These are phyloP conservation scores for Casuarina equisetifolia DNA, from an alignment of 306 rosid species.

Conservation along the genomic window DNA sequence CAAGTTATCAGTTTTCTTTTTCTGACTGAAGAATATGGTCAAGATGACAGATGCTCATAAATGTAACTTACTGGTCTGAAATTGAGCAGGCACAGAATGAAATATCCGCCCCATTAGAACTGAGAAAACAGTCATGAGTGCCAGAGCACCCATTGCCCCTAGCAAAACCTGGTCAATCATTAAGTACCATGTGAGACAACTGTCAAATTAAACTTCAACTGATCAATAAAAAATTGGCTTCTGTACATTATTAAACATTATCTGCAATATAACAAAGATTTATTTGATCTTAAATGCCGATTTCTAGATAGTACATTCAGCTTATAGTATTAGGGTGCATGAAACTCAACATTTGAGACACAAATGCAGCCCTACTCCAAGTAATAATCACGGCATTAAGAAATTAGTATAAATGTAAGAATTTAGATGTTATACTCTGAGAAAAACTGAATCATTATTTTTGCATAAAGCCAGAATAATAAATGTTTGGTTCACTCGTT, in stretches of 20 bases:
- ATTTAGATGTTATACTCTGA: neutral
- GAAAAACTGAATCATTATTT: neutral
- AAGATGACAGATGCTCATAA: constrained; percentile 25
- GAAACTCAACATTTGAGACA: neutral
- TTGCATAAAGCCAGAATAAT: neutral
- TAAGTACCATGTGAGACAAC: constrained; percentile 26
- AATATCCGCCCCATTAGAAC: constrained; percentile 85
- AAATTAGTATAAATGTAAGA: neutral
- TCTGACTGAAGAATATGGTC: constrained; percentile 13
- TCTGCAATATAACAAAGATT: neutral
- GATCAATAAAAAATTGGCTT: neutral
- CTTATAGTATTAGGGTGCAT: neutral
- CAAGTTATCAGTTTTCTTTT: constrained; percentile 1
- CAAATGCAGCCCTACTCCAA: neutral
- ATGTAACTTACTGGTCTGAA: constrained; percentile 86
- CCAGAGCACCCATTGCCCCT: constrained; percentile 90
- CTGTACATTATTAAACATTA: neutral
- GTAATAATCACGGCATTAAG: neutral
- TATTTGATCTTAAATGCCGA: neutral
- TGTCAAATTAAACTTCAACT: neutral
- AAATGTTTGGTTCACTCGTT: neutral
- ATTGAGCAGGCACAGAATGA: constrained; percentile 95
- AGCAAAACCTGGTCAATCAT: constrained; percentile 69
- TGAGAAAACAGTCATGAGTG: constrained; percentile 83
- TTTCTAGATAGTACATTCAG: neutral